A percentile compares a stretch with the other conserved stretches of the same genome.
phyloP scores from a whole-genome alignment of 164 flowering plant species.

The Vitis rotundifolia region DNA sequence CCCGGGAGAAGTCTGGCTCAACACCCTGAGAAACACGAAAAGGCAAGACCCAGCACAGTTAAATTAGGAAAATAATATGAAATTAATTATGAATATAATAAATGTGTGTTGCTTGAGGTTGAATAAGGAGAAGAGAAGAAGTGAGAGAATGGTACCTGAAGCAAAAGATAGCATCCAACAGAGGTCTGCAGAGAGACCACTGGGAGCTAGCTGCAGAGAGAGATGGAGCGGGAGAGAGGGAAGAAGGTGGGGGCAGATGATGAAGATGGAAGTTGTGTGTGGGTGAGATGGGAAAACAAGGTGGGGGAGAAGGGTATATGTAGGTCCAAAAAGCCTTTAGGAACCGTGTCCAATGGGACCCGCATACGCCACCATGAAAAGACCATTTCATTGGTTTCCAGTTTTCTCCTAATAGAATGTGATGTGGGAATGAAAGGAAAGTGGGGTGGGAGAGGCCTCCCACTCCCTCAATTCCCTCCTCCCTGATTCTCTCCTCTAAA shows the following conservation, averaged over 20 bases:
- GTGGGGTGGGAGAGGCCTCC: too few species aligned
- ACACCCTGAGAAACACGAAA: too few species aligned
- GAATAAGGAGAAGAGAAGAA: too few species aligned
- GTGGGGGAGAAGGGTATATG: slow-evolving; percentile 36
- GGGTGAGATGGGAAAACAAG: slow-evolving; percentile 25
- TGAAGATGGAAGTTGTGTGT: neutral
- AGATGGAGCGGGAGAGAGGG: neutral
- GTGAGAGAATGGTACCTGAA: too few species aligned
- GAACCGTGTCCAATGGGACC: slow-evolving; percentile 40
- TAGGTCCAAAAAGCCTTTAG: slow-evolving; percentile 31
- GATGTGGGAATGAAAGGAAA: too few species aligned
- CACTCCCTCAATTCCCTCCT: too few species aligned
- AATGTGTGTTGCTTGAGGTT: too few species aligned
- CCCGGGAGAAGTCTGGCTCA: too few species aligned
- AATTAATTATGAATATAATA: too few species aligned
- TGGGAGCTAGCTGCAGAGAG: slow-evolving; percentile 14
- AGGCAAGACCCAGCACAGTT: too few species aligned
- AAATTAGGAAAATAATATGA: too few species aligned
- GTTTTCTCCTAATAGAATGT: slow-evolving; percentile 8
- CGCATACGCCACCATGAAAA: slow-evolving; percentile 27
- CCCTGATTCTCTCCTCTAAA: too few species aligned
- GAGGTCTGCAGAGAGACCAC: slow-evolving; percentile 24
- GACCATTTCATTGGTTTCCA: slow-evolving; percentile 11
- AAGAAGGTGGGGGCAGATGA: neutral
- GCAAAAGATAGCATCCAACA: slow-evolving; percentile 24